phyloP scores from a whole-genome alignment of 1,284 basidiomycete species.

The Cutaneotrichosporon mucoides region DNA sequence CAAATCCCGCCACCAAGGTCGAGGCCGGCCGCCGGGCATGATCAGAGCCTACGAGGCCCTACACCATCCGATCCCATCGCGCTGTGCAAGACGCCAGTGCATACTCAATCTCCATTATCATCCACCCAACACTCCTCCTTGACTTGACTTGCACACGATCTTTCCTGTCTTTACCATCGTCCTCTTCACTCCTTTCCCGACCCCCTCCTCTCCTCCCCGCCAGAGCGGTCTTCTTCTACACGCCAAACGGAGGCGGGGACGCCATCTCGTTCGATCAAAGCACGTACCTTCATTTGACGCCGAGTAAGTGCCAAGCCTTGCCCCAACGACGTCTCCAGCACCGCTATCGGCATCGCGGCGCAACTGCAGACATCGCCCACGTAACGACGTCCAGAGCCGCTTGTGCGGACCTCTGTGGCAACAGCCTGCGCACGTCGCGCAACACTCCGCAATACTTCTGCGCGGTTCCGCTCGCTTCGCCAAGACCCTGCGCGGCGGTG shows the following conservation, averaged over 20 bases:
- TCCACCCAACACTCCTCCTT: too few relatives aligned
- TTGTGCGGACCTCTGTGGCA: too few relatives aligned
- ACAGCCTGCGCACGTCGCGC: neutral
- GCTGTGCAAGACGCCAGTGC: too few relatives aligned
- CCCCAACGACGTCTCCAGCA: neutral
- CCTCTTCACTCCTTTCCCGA: neutral
- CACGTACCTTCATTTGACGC: neutral
- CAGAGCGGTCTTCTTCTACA: neutral
- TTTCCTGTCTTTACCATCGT: neutral
- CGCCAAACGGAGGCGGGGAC: neutral
- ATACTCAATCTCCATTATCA: too few relatives aligned
- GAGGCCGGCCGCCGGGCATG: too few relatives aligned
- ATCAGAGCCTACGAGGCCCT: too few relatives aligned
- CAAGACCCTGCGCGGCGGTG: neutral
- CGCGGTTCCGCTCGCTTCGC: too few relatives aligned
- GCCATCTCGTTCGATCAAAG: neutral
- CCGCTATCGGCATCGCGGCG: neutral
- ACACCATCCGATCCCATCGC: too few relatives aligned
- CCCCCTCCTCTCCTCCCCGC: neutral
- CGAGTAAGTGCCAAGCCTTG: conserved; percentile 4
- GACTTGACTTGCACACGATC: too few relatives aligned
- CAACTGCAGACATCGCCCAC: neutral
- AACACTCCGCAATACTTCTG: too few relatives aligned
- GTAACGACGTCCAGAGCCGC: too few relatives aligned
- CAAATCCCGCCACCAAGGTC: too few relatives aligned